These are phyloP conservation scores for Avena sativa DNA, from an alignment of 176 grass and related monocot species.

Conservation along the genomic window DNA sequence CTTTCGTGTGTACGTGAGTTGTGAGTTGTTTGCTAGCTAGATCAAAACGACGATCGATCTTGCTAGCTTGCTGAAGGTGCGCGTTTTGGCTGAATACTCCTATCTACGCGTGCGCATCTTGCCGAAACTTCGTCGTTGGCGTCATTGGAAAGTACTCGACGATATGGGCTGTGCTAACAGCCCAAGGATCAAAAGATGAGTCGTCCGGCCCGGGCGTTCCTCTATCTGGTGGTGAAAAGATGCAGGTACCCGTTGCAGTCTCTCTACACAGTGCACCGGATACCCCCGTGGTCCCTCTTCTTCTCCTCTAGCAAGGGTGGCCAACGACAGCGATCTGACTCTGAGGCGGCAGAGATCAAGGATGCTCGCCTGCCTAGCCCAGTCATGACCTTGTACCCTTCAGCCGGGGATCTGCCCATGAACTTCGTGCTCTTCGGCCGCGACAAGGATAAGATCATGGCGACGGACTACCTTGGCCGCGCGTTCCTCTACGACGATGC, in stretches of 20 bases:
- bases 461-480: constrained; percentile 14
- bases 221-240: constrained; percentile 20
- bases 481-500: constrained; percentile 16
- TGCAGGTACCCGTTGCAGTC: constrained; percentile 5
- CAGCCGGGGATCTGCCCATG: constrained; percentile 14
- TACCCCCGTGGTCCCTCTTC: constrained; percentile 4
- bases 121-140: too few species aligned
- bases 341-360: neutral
- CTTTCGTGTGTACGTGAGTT: too few species aligned
- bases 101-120: too few species aligned
- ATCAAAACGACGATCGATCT: too few species aligned
- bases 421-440: constrained; percentile 23
- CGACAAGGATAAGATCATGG: constrained; percentile 21
- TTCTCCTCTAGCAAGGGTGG: constrained; percentile 10
- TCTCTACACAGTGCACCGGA: constrained; percentile 22
- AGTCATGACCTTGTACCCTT: constrained; percentile 4
- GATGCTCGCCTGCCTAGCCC: neutral
- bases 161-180: neutral
- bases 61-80: too few species aligned
- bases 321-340: neutral
- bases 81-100: too few species aligned
- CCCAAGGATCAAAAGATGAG: neutral
- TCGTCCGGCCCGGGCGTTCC: neutral
- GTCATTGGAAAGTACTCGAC: too few species aligned
- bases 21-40: too few species aligned